Evolutionary conservation across 768 basidiomycete species (phyloP).

Genomic region (Suillus spraguei): DNA sequence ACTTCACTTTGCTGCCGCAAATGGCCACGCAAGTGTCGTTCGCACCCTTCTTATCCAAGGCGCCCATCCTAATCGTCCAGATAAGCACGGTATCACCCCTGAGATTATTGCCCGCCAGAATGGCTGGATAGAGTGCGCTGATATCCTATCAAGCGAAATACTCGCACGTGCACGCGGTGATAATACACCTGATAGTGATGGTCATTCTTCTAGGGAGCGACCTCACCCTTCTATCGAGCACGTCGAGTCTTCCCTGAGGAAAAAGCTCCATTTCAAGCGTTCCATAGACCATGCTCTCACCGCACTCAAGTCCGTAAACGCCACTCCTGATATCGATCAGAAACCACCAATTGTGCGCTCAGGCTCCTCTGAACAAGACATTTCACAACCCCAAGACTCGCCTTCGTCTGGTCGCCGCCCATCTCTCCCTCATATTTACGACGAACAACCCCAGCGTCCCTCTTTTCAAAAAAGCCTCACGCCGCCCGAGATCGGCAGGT

Average conservation of each 20-base stretch:
- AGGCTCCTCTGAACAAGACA: conserved; percentile 19
- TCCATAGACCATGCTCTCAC: conserved; percentile 77
- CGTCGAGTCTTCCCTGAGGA: conserved; percentile 36
- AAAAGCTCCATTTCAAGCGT: conserved; percentile 70
- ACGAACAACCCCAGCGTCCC: conserved; percentile 37
- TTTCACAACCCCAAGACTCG: conserved; percentile 9
- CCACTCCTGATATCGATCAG: conserved; percentile 31
- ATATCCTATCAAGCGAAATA: conserved; percentile 64
- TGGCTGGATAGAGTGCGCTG: conserved; percentile 79
- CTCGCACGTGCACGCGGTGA: conserved; percentile 58
- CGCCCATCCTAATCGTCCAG: conserved; percentile 76
- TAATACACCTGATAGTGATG: conserved; percentile 25
- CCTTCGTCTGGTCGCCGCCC: conserved; percentile 53
- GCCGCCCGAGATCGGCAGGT: conserved; percentile 74
- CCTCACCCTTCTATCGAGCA: conserved; percentile 32
- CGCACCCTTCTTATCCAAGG: conserved; percentile 82
- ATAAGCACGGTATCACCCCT: conserved; percentile 92
- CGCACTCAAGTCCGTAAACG: conserved; percentile 41
- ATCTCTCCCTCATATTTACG: conserved; percentile 62
- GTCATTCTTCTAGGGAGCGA: conserved; percentile 18
- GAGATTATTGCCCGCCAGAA: conserved; percentile 81
- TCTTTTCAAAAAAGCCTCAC: conserved; percentile 36
- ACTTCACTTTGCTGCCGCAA: conserved; percentile 95
- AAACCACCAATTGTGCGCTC: conserved; percentile 19
- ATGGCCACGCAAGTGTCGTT: conserved; percentile 83